Evolutionary conservation across 805 yeast species (phyloP).

Genomic region (Pichia gijzeniarum): DNA sequence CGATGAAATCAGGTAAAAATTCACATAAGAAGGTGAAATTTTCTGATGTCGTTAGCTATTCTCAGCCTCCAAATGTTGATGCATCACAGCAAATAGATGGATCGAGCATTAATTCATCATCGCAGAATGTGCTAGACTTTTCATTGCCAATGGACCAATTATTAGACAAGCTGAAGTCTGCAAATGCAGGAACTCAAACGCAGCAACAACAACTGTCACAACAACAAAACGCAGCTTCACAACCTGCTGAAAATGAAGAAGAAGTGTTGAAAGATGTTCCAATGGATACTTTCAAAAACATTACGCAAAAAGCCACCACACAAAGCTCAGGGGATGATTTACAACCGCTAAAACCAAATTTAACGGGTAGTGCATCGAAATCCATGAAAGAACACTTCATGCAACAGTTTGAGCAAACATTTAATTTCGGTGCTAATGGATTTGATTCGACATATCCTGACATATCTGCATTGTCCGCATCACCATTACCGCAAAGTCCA

Average conservation of each 20-base stretch:
- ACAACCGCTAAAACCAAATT: slow-evolving; percentile 40
- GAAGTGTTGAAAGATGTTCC: slow-evolving; percentile 45
- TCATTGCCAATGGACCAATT: slow-evolving; percentile 76
- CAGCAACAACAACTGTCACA: slow-evolving; percentile 1
- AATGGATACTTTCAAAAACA: slow-evolving; percentile 13
- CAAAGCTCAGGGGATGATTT: slow-evolving; percentile 10
- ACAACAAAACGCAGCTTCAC: slow-evolving; percentile 20
- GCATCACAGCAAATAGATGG: slow-evolving; percentile 4
- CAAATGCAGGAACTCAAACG: slow-evolving; percentile 7
- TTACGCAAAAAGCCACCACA: slow-evolving; percentile 9
- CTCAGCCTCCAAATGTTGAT: slow-evolving; percentile 18
- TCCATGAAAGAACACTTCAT: slow-evolving; percentile 31
- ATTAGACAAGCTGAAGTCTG: slow-evolving; percentile 37
- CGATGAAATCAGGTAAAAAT: slow-evolving; percentile 29
- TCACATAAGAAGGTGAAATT: slow-evolving; percentile 61
- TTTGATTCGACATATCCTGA: slow-evolving; percentile 3
- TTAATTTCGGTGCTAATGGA: slow-evolving; percentile 4
- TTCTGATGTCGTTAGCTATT: slow-evolving; percentile 52
- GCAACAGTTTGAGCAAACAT: slow-evolving; percentile 18
- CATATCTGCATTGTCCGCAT: slow-evolving; percentile 12
- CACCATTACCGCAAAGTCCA: neutral
- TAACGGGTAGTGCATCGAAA: slow-evolving; percentile 52
- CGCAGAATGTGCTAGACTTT: slow-evolving; percentile 38
- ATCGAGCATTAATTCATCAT: slow-evolving; percentile 17
- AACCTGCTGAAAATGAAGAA: slow-evolving; percentile 48